Evolutionary conservation across 495 filamentous ascomycete species (phyloP), one percentile per base, ranked within the genome.

Genomic region (Penicillium fimorum): DNA sequence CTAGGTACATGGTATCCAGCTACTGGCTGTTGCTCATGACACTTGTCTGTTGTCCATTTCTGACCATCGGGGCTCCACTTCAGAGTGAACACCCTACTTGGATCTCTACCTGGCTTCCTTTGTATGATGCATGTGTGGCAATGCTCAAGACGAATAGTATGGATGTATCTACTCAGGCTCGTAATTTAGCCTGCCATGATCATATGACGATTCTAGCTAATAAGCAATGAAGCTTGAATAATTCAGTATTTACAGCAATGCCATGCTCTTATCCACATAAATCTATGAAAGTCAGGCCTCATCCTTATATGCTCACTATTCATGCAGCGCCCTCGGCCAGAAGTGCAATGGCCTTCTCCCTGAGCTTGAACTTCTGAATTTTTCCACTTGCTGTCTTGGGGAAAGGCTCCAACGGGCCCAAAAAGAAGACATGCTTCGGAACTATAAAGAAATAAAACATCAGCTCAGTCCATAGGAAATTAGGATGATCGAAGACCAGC

Each of bases 341-440:
- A 32, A 79, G 59, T 56, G 76, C 60, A 24, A 83, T 59, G 0
- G 86, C 88, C 61, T 76, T 69, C 37, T 91, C 87, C 68, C 81
- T 82, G 63, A 98, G 73, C 70, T 89, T 95, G 72, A 89, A 97
- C 71, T 96, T 97, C 76, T 96, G 91, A 41, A 98, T 94, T 80
- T 98, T 98, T 30, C 94, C 94, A 67, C 91, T 96, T 18, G 91
- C 89, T 20, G 94, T 98, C 79, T 96, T 97, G 8, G 94, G 94
- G 63, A 89, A 94, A 9, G 82, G 78, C 0, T 85, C 81, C 2
- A 61, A 59, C 2, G 67, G 60, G 5, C 50, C 51, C 2, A 89
- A 76, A 79, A 89, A 96, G 71, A 96, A 97, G 32, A 97, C 84
- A 69, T 95, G 83, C 70, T 92, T 96, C 0, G 94, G 94, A 49